Percentiles rank a stretch among this genome's conserved stretches.
phyloP scores from a whole-genome alignment of 2,329 filamentous ascomycete genomes.

The Fusarium sp. region DNA sequence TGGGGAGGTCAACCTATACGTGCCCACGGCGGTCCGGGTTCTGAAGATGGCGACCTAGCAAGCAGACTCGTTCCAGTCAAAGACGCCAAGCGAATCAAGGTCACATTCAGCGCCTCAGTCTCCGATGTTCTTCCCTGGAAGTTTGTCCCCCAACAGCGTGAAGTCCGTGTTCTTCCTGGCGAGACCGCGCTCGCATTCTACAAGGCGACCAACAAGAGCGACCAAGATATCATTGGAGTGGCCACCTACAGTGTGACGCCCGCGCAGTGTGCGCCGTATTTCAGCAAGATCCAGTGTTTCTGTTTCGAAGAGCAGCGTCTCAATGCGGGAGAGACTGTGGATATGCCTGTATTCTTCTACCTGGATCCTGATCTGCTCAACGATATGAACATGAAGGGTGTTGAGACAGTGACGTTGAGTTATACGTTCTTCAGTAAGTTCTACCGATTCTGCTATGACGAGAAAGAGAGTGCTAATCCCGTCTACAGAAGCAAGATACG shows the following conservation, averaged over 20 bases:
- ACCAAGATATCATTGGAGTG: slow-evolving; percentile 95
- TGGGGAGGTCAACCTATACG: slow-evolving; percentile 95
- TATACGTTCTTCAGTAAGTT: slow-evolving; percentile 98
- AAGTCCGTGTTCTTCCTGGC: slow-evolving; percentile 93
- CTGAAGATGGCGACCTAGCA: slow-evolving; percentile 72
- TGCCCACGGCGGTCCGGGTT: slow-evolving; percentile 69
- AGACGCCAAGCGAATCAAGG: slow-evolving; percentile 84
- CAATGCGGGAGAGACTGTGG: slow-evolving; percentile 94
- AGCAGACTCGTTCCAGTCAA: slow-evolving; percentile 84
- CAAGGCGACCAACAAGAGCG: slow-evolving; percentile 91
- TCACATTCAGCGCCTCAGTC: slow-evolving; percentile 95
- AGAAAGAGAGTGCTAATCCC: slow-evolving; percentile 50
- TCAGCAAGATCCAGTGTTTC: slow-evolving; percentile 99
- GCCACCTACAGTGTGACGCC: slow-evolving; percentile 98
- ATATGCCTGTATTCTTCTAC: slow-evolving; percentile 99
- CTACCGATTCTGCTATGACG: not conserved
- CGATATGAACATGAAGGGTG: slow-evolving; percentile 90
- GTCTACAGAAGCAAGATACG: slow-evolving; percentile 58
- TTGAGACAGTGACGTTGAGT: slow-evolving; percentile 94
- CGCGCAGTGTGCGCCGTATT: slow-evolving; percentile 94
- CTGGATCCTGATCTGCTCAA: slow-evolving; percentile 95
- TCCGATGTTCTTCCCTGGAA: slow-evolving; percentile 98
- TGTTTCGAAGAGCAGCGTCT: slow-evolving; percentile 98
- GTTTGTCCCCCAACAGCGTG: slow-evolving; percentile 94
- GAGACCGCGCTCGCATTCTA: slow-evolving; percentile 98